Evolutionary conservation across 2,329 filamentous ascomycete species (phyloP).

Genomic region (Trichophyton rubrum): DNA sequence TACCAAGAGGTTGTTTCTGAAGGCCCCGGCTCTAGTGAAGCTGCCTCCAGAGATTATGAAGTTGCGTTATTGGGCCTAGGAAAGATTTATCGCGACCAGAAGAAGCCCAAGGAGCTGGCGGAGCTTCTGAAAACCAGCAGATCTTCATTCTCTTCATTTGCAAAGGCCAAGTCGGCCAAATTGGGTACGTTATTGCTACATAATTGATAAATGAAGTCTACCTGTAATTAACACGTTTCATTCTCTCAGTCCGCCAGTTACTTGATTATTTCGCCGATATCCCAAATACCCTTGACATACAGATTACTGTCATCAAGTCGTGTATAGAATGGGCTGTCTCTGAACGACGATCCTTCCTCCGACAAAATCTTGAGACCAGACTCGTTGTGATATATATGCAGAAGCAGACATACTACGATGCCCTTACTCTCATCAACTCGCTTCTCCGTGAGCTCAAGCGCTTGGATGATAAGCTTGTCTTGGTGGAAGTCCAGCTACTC

Average conservation of each 20-base stretch:
- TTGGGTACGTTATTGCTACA: constrained; percentile 52
- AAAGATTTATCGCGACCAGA: constrained; percentile 75
- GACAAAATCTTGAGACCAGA: constrained; percentile 93
- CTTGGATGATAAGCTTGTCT: constrained; percentile 92
- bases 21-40: constrained; percentile 71
- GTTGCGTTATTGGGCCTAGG: constrained; percentile 75
- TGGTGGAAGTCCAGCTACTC: constrained; percentile 94
- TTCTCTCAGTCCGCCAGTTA: constrained; percentile 67
- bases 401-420: constrained; percentile 95
- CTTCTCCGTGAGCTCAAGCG: constrained; percentile 94
- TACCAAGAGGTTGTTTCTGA: constrained; percentile 85
- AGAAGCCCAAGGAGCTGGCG: constrained; percentile 72
- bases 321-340: constrained; percentile 98
- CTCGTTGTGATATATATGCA: constrained; percentile 91
- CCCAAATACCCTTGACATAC: constrained; percentile 85
- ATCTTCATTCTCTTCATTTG: constrained; percentile 85
- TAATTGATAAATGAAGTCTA: background rate
- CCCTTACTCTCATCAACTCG: constrained; percentile 89
- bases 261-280: constrained; percentile 91
- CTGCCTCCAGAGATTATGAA: constrained; percentile 84
- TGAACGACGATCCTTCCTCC: constrained; percentile 87
- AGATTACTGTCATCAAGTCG: constrained; percentile 91
- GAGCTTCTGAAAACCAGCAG: constrained; percentile 82
- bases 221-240: background rate
- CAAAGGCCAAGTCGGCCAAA: constrained; percentile 97